Base-by-base conservation (phyloP, 2,329 filamentous ascomycete species). In the Dichotomopilus funicola region DNA sequence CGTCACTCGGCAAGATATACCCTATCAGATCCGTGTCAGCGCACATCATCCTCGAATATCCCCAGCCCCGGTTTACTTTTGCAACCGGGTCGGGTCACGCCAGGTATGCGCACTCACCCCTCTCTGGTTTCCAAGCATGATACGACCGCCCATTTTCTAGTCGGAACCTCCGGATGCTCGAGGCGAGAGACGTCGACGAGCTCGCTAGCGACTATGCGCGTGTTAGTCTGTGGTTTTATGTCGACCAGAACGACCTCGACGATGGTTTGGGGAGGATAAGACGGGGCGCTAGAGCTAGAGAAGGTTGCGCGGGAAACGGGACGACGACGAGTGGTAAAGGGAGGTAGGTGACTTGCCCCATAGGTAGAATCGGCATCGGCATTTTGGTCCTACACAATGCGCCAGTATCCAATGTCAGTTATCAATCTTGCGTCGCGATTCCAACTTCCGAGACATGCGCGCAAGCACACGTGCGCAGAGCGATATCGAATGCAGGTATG, bases 1-100 rank as follows among this genome's bases (percentile, higher is more conserved):
- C 54, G 33, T 59, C 57, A n/a, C 51, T 59, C 4, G 57, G 57
- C 38, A 59, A 13, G 40, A 59, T 54, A 36, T 59, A 59, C 11
- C 47, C 47, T 49, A 12, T 48, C 43, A 3, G n/a, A 19, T 12
- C 40, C 40, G 42, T 19, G 13, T 51, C 35, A 51, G 43, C 11
- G 10, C 31, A 36, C 38, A 5, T 13, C 9, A 27, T n/a, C 10
- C 12, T 47, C 31, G 3, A 27, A 27, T 6, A 42, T 12, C 3
- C 13, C 11, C 6, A n/a, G 5, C 40, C 5, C 6, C n/a, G 42
- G 19, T 13, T 42, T 12, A 35, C 12, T 11, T 2, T 11, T 27
- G 12, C 5, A 8, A 35, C 19, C 19, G 19, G 19, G 19, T 27
- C 19, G 19, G 19, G 19, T 27, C 19, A 27, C 19, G 19, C 19